These are phyloP conservation scores for Hymenoscyphus salicellus DNA, from an alignment of 2,329 filamentous ascomycete genomes.

Conservation along the genomic window DNA sequence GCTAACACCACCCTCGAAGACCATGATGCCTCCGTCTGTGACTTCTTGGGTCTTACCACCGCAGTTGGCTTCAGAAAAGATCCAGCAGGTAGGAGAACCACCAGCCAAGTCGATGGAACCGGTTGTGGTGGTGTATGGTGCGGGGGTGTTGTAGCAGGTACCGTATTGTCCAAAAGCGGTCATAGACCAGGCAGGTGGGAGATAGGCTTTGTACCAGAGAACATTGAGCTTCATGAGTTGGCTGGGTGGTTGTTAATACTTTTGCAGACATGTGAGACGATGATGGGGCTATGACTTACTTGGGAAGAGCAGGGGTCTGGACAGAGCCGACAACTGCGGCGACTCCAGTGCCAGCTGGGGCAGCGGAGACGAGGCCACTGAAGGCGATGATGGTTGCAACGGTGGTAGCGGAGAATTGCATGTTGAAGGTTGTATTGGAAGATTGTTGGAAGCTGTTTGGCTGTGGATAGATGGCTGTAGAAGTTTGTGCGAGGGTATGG, in stretches of 20 bases:
- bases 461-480: background rate
- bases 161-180: constrained; percentile 6
- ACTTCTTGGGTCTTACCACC: background rate
- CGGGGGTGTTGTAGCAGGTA: constrained; percentile 6
- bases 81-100: constrained; percentile 1
- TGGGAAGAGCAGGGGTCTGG: background rate
- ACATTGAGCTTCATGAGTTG: constrained; percentile 8
- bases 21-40: background rate
- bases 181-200: background rate
- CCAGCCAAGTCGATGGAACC: constrained; percentile 6
- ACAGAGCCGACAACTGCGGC: background rate
- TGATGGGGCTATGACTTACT: background rate
- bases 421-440: constrained; percentile 6
- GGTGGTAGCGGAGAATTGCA: constrained; percentile 11
- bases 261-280: background rate
- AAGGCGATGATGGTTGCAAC: constrained; percentile 3
- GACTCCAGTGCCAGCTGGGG: background rate
- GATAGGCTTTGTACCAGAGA: constrained; percentile 1
- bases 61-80: background rate
- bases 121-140: background rate
- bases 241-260: background rate
- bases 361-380: background rate
- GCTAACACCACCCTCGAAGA: background rate
- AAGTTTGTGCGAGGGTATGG: background rate
- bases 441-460: background rate